phyloP scores from a whole-genome alignment of 176 grass and related monocot genomes.

The Zea luxurians region DNA sequence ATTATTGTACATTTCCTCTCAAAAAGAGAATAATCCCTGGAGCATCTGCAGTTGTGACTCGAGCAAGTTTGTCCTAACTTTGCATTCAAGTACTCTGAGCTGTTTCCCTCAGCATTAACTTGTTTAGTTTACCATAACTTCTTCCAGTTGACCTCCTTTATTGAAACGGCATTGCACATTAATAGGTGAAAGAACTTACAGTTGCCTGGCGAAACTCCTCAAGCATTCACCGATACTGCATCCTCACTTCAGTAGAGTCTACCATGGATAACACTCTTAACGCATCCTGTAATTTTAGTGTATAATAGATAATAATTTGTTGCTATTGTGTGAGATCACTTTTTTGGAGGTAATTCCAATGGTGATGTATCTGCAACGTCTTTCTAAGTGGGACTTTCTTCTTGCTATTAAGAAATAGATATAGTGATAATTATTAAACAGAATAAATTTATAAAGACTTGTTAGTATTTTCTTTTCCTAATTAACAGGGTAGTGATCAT shows the following conservation, averaged over 20 bases:
- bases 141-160: constrained; percentile 53
- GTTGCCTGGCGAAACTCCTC: constrained; percentile 80
- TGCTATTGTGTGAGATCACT: too few species aligned
- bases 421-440: too few species aligned
- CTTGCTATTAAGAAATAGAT: too few species aligned
- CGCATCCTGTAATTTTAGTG: constrained; percentile 35
- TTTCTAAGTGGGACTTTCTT: too few species aligned
- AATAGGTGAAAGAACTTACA: constrained; percentile 45
- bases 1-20: background rate
- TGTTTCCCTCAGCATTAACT: background rate
- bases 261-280: constrained; percentile 91
- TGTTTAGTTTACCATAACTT: constrained; percentile 15
- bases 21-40: background rate
- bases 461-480: too few species aligned
- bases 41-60: background rate
- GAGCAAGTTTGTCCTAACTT: background rate
- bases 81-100: too few species aligned
- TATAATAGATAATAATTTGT: too few species aligned
- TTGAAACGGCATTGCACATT: background rate
- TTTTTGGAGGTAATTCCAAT: too few species aligned
- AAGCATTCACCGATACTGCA: constrained; percentile 92
- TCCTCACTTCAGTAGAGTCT: constrained; percentile 72
- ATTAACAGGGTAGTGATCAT: too few species aligned
- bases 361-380: too few species aligned
- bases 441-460: too few species aligned